Conservation (phyloP, 1,139 yeast genomes). For the Blastobotrys serpentis region DNA sequence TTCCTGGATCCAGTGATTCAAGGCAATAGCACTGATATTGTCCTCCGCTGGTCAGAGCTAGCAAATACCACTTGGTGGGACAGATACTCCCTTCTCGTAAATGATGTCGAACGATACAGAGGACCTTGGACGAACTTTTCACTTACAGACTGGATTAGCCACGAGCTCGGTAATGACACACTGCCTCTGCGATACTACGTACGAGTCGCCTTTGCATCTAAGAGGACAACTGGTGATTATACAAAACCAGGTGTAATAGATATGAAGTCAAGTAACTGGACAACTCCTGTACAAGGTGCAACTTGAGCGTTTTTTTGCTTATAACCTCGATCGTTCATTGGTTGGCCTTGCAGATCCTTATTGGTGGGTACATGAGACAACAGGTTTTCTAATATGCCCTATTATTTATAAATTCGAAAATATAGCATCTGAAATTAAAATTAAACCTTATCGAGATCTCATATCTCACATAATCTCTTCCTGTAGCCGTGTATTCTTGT, state of each 20-base stretch:
- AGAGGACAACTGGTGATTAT: slow-evolving; percentile 30
- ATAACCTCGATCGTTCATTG: too few species aligned
- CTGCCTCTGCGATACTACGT: slow-evolving; percentile 24
- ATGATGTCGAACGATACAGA: slow-evolving; percentile 75
- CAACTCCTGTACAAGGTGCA: slow-evolving; percentile 7
- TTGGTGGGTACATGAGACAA: too few species aligned
- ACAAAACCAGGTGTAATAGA: slow-evolving; percentile 30
- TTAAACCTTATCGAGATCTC: too few species aligned
- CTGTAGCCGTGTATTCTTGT: too few species aligned
- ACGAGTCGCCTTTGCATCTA: slow-evolving; percentile 31
- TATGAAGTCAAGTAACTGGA: slow-evolving; percentile 7
- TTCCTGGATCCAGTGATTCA: slow-evolving; percentile 40
- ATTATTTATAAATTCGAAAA: too few species aligned
- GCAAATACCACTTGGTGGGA: slow-evolving; percentile 28
- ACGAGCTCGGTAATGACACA: slow-evolving; percentile 12
- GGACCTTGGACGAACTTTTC: slow-evolving; percentile 43
- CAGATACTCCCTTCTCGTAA: slow-evolving; percentile 64
- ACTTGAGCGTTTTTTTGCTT: too few species aligned
- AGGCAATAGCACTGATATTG: slow-evolving; percentile 10
- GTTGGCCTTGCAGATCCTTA: too few species aligned
- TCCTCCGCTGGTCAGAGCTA: slow-evolving; percentile 14
- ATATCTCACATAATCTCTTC: too few species aligned
- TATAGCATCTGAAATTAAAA: too few species aligned
- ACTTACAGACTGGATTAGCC: slow-evolving; percentile 29
- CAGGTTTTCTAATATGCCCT: too few species aligned